Conservation (phyloP, 768 basidiomycete genomes). For the Kwoniella pini region DNA sequence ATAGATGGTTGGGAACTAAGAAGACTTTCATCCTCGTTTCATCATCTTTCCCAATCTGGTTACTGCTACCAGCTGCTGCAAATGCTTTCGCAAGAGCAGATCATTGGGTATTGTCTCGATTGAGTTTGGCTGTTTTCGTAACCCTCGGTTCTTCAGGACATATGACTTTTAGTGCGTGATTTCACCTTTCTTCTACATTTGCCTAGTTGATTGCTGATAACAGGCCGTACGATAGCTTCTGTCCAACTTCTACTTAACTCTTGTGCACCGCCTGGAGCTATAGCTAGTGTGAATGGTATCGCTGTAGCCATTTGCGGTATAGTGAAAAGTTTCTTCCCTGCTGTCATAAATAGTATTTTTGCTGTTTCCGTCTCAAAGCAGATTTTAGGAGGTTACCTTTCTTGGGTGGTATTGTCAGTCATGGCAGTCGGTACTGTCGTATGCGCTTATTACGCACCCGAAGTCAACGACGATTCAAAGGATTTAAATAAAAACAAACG, state of each 20-base stretch:
- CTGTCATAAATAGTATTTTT: constrained; percentile 30
- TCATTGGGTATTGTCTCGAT: neutral
- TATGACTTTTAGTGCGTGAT: constrained; percentile 26
- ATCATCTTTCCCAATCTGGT: constrained; percentile 20
- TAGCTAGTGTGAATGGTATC: constrained; percentile 27
- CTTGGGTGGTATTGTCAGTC: constrained; percentile 22
- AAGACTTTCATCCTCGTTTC: constrained; percentile 19
- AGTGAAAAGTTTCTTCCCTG: constrained; percentile 29
- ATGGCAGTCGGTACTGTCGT: constrained; percentile 21
- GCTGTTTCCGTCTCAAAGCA: constrained; percentile 23
- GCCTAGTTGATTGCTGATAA: neutral
- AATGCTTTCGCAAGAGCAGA: constrained; percentile 18
- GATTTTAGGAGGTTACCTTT: constrained; percentile 22
- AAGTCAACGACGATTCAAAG: neutral
- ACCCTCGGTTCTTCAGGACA: constrained; percentile 17
- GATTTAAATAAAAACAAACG: neutral
- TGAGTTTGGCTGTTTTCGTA: constrained; percentile 19
- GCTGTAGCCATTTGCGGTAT: constrained; percentile 28
- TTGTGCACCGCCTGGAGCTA: constrained; percentile 21
- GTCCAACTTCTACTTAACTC: constrained; percentile 31
- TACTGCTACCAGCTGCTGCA: constrained; percentile 20
- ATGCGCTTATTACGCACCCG: constrained; percentile 13
- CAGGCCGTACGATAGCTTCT: constrained; percentile 24
- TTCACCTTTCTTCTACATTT: neutral
- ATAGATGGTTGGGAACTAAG: constrained; percentile 23